Evolutionary conservation across 1,284 basidiomycete species (phyloP), one percentile per base, ranked within the genome.

Genomic region (Irpex sp.): DNA sequence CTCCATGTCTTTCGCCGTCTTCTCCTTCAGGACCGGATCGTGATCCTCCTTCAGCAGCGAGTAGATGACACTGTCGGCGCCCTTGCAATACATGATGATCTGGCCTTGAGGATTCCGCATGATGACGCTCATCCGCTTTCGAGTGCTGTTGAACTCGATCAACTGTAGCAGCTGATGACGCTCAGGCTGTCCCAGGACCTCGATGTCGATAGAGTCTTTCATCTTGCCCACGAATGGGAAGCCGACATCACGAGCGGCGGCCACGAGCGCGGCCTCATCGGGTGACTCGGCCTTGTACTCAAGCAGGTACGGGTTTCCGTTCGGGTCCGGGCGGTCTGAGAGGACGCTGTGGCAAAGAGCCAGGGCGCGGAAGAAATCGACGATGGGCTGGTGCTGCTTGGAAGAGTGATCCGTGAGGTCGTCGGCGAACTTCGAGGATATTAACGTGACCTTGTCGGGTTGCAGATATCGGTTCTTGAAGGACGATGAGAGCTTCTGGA

Each of bases 221-320:
- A 85, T 83, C 75, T 90, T 90, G 66, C 82, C 83, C 57, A 97
- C 78, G 75, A 98, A 98, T 0, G 94, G 93, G 73, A 97, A 98
- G 0, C 96, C 97, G 11, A 89, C 89, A 73, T 98, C 97, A 49
- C 96, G 83, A 7, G 97, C 96, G 8, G 93, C 95, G 47, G 85
- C 89, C 2, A 98, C 96, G 19, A 98, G 83, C 3, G 97, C 96
- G 8, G 95, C 93, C 75, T 98, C 97, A 73, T 98, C 96, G 0
- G 95, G 94, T 2, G 90, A 93, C 77, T 98, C 95, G 5, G 96
- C 96, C 78, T 98, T 98, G 82, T 98, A 98, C 62, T 93, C 88
- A 67, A 98, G 76, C 4, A 80, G 75, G 74, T 82, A 88, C 0
- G 92, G 93, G 13, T 88, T 78, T 52, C 80, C 78, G 65, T 85